These are phyloP conservation scores for Pisolithus thermaeus DNA, from an alignment of 1,284 basidiomycete genomes.

Conservation along the genomic window DNA sequence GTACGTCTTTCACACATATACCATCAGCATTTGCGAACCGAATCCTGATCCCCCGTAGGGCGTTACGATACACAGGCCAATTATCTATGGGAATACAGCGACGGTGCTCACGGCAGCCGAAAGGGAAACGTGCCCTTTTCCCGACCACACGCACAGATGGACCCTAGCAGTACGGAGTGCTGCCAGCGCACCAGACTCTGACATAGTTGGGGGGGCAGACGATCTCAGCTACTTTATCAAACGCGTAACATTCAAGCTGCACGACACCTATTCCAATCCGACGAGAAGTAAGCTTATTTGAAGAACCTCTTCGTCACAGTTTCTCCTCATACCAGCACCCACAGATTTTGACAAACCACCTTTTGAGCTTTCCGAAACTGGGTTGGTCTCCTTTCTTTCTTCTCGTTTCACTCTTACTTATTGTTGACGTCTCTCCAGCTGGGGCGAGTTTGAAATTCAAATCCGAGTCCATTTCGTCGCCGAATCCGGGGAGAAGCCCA, in stretches of 20 bases:
- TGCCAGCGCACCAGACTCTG: constrained; percentile 55
- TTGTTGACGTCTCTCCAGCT: constrained; percentile 43
- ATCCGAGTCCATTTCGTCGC: constrained; percentile 91
- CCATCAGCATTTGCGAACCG: not conserved
- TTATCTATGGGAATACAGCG: constrained; percentile 97
- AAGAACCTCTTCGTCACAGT: not conserved
- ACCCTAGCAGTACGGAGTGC: constrained; percentile 90
- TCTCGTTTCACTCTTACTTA: not conserved
- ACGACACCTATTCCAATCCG: constrained; percentile 94
- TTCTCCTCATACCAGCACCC: not conserved
- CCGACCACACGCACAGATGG: constrained; percentile 94
- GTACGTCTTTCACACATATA: constrained; percentile 20
- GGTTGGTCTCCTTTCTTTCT: constrained; percentile 36
- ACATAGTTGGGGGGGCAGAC: constrained; percentile 81
- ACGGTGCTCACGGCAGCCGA: constrained; percentile 77
- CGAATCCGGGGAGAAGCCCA: constrained; percentile 89
- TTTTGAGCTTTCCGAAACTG: constrained; percentile 93
- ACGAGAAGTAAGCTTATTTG: constrained; percentile 64
- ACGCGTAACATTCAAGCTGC: constrained; percentile 94
- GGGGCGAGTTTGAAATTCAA: constrained; percentile 98
- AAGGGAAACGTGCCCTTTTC: constrained; percentile 46
- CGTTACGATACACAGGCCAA: constrained; percentile 81
- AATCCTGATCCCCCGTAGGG: constrained; percentile 47
- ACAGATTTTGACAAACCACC: constrained; percentile 89
- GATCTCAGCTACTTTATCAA: constrained; percentile 89